Evolutionary conservation across 2,329 filamentous ascomycete species (phyloP).

Genomic region (Clathrospora elynae): DNA sequence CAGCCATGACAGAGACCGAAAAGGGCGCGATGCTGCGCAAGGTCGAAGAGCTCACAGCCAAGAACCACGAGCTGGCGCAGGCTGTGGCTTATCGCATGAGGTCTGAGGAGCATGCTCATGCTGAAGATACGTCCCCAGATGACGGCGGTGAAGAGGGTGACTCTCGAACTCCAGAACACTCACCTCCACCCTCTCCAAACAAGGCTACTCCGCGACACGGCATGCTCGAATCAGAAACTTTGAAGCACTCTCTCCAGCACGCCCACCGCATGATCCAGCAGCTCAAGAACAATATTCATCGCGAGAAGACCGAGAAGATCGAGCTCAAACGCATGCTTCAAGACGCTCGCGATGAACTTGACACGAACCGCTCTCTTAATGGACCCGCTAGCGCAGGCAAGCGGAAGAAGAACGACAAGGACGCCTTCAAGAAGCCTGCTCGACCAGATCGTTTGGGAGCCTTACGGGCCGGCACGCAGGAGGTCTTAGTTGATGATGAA

Average conservation of each 20-base stretch:
- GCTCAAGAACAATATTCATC: slow-evolving; percentile 90
- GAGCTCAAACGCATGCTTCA: slow-evolving; percentile 94
- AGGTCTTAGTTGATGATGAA: slow-evolving; percentile 77
- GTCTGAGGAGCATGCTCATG: slow-evolving; percentile 62
- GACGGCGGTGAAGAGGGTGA: slow-evolving; percentile 61
- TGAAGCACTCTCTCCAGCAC: slow-evolving; percentile 92
- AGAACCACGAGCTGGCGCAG: slow-evolving; percentile 89
- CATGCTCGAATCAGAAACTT: slow-evolving; percentile 90
- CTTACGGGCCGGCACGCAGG: slow-evolving; percentile 72
- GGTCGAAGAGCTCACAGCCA: slow-evolving; percentile 82
- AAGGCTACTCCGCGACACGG: slow-evolving; percentile 91
- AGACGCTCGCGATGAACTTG: slow-evolving; percentile 90
- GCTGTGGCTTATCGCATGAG: slow-evolving; percentile 78
- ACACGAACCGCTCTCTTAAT: slow-evolving; percentile 63
- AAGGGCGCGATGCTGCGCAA: slow-evolving; percentile 78
- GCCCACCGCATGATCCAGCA: slow-evolving; percentile 97
- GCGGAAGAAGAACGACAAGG: slow-evolving; percentile 61
- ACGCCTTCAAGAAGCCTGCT: slow-evolving; percentile 75
- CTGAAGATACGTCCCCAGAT: slow-evolving; percentile 59
- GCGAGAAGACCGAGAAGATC: slow-evolving; percentile 98
- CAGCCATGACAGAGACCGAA: slow-evolving; percentile 78
- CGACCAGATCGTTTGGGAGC: slow-evolving; percentile 76
- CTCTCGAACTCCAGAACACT: slow-evolving; percentile 77
- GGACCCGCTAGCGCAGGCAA: slow-evolving; percentile 56
- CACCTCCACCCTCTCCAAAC: slow-evolving; percentile 85